Evolutionary conservation across 768 basidiomycete genomes (phyloP), one percentile per base, ranked within the genome.

Genomic region (Boletellus ananas): DNA sequence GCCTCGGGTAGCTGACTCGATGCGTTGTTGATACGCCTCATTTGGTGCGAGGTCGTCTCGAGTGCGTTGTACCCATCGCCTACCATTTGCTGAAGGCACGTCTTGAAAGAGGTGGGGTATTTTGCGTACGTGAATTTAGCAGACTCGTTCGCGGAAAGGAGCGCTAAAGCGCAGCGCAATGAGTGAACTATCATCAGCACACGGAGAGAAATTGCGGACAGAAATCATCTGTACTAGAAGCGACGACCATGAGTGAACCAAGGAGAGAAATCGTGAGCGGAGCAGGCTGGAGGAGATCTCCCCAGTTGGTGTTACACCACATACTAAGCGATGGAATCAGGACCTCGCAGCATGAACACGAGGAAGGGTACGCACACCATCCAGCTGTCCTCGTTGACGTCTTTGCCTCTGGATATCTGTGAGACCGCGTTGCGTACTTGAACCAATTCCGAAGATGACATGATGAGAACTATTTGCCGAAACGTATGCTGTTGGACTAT

Each of bases 241-340:
- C 45, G 29, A 58, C 50, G n/a, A 58, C 48, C 51, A 58, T 50
- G 34, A 58, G 56, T 10, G 50, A 52, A 27, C 57, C 55, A 6
- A 58, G 48, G 34, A 58, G 55, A n/a, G 57, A 50, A 3, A 58
- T 57, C 23, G 51, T 53, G 8, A 57, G 51, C 8, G 57, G 55
- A 25, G 57, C 57, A 20, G 56, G 56, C 25, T 57, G 55, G 33
- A 58, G 55, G 29, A 58, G 55, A 34, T 58, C 57, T 18, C 57
- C 57, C 57, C 57, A 58, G 20, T 58, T 58, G n/a, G 55, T 46
- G 4, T 53, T 58, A 46, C 55, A 58, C 57, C 57, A 58, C 55
- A 50, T 57, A 18, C 55, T 58, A 41, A 29, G 16, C 39, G 31
- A 29, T 31, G n/a, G 8, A 7, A 25, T 55, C 16, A 27, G 14